A percentile compares a stretch with the other conserved stretches of the same genome.
Evolutionary conservation across 1,284 basidiomycete genomes (phyloP).

Genomic region (Termitomyces sp.): DNA sequence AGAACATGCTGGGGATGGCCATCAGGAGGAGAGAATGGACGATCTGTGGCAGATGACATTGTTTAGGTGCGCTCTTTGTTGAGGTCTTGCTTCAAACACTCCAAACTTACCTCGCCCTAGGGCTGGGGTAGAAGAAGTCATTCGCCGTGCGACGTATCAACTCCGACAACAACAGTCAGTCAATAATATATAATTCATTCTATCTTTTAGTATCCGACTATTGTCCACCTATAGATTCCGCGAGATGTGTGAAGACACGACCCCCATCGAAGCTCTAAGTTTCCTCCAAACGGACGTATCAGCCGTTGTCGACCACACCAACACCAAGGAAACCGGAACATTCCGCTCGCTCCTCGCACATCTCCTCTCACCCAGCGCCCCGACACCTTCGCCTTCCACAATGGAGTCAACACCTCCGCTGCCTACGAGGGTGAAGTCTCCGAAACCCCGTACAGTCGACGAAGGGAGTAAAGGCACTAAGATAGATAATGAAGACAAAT

Average conservation of each 20-base stretch:
- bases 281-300: slow-evolving; percentile 70
- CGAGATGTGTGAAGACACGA: slow-evolving; percentile 67
- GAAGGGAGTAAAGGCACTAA: background rate
- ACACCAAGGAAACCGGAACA: slow-evolving; percentile 51
- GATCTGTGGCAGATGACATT: slow-evolving; percentile 75
- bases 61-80: slow-evolving; percentile 41
- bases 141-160: slow-evolving; percentile 53
- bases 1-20: slow-evolving; percentile 18
- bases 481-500: slow-evolving; percentile 15
- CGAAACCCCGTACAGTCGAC: slow-evolving; percentile 6
- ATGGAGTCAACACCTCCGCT: background rate
- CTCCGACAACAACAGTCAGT: slow-evolving; percentile 68
- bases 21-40: slow-evolving; percentile 48
- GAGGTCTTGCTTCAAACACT: background rate
- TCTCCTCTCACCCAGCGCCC: slow-evolving; percentile 36
- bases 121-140: slow-evolving; percentile 51
- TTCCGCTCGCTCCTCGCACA: slow-evolving; percentile 68
- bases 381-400: slow-evolving; percentile 6
- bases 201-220: background rate
- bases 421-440: background rate
- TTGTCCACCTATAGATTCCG: slow-evolving; percentile 49
- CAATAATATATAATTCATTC: background rate
- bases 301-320: slow-evolving; percentile 62
- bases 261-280: slow-evolving; percentile 60
- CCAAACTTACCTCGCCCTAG: slow-evolving; percentile 29